phyloP scores from a whole-genome alignment of 305 asterid species.

The Plantago lanceolata region DNA sequence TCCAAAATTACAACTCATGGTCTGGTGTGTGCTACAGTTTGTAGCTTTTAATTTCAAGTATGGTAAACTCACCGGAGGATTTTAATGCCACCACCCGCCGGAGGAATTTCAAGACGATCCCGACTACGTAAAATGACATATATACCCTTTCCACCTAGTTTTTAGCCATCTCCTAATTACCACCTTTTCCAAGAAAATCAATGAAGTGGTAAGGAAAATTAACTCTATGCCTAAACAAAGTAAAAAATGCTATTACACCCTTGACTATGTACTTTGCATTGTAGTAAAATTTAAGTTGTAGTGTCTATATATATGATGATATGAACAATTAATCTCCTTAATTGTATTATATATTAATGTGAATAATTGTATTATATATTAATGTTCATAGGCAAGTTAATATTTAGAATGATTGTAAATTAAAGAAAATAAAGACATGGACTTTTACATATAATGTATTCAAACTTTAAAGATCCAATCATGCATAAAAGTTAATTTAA shows the following conservation, averaged over 20 bases:
- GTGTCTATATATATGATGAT: not conserved
- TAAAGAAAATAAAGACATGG: slow-evolving; percentile 14
- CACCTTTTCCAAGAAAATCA: slow-evolving; percentile 4
- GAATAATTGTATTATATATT: slow-evolving; percentile 13
- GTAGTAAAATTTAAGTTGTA: too few relatives aligned
- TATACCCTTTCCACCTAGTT: slow-evolving; percentile 14
- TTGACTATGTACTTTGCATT: not conserved
- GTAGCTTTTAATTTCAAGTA: slow-evolving; percentile 26
- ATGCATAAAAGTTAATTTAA: slow-evolving; percentile 7
- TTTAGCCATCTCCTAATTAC: too few relatives aligned
- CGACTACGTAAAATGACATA: not conserved
- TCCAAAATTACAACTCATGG: slow-evolving; percentile 26
- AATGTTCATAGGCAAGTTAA: slow-evolving; percentile 2
- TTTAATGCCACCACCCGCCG: slow-evolving; percentile 31
- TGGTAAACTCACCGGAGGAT: slow-evolving; percentile 31
- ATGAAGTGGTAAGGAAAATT: not conserved
- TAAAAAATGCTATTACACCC: too few relatives aligned
- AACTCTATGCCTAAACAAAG: not conserved
- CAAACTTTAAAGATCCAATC: slow-evolving; percentile 22
- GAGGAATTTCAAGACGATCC: slow-evolving; percentile 14
- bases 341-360: not conserved
- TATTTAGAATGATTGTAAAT: slow-evolving; percentile 24
- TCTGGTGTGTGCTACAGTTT: slow-evolving; percentile 14
- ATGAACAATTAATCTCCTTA: not conserved
- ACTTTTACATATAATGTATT: slow-evolving; percentile 17